Conservation (phyloP, 306 rosid species). For the Dalbergia cultrata region DNA sequence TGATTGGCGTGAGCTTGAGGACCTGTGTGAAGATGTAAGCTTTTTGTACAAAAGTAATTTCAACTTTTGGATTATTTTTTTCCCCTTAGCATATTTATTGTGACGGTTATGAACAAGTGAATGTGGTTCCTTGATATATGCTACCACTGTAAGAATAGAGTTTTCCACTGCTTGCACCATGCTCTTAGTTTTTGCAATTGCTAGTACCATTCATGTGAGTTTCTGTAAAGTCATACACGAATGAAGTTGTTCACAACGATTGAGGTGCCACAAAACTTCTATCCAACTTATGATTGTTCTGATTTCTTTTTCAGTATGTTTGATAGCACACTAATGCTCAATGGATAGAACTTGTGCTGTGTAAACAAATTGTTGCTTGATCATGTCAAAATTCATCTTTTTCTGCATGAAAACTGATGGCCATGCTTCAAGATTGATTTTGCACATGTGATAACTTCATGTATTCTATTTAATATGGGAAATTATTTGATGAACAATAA, state of each 20-base stretch:
- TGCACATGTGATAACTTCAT: not conserved
- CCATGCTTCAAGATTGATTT: not conserved
- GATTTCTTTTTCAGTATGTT: too few species aligned
- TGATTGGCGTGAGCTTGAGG: conserved; percentile 38
- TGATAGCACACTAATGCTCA: too few species aligned
- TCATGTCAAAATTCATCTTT: not conserved
- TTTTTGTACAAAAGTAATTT: conserved; percentile 15
- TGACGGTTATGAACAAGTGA: conserved; percentile 15
- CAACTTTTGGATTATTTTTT: conserved; percentile 2
- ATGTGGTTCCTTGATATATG: conserved; percentile 12
- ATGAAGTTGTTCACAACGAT: conserved; percentile 19
- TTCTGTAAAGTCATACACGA: not conserved
- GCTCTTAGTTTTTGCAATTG: conserved; percentile 25
- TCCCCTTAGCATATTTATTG: conserved; percentile 9
- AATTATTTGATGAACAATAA: not conserved
- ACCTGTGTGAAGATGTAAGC: conserved; percentile 58
- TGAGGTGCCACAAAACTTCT: not conserved
- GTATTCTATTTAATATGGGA: not conserved
- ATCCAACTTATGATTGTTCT: too few species aligned
- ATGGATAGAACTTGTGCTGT: not conserved
- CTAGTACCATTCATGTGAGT: not conserved
- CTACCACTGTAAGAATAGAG: not conserved
- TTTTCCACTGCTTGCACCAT: conserved; percentile 15
- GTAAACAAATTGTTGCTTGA: conserved; percentile 10
- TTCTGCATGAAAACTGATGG: not conserved